phyloP scores from a whole-genome alignment of 1,284 basidiomycete genomes.

The Ustilago hordei region DNA sequence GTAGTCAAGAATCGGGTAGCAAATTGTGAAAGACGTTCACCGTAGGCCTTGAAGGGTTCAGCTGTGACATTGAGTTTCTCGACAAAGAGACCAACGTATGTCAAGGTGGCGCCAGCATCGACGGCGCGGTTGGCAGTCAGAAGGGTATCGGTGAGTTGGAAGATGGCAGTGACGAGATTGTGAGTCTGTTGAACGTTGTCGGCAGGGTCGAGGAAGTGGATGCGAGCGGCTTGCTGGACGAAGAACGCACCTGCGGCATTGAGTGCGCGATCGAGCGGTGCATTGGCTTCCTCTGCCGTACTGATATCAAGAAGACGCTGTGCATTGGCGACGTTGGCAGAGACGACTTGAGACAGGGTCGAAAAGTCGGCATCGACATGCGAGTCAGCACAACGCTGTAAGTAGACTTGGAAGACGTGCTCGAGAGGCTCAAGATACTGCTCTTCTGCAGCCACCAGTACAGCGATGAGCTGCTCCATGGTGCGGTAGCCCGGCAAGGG shows the following conservation, averaged over 20 bases:
- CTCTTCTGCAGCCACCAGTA: slow-evolving; percentile 11
- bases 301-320: slow-evolving; percentile 35
- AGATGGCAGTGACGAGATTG: slow-evolving; percentile 14
- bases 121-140: slow-evolving; percentile 26
- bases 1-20: slow-evolving; percentile 27
- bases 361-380: slow-evolving; percentile 5
- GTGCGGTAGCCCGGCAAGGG: slow-evolving; percentile 18
- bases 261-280: slow-evolving; percentile 46
- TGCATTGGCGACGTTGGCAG: slow-evolving; percentile 45
- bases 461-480: slow-evolving; percentile 31
- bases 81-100: slow-evolving; percentile 31
- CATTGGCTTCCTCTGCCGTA: slow-evolving; percentile 30
- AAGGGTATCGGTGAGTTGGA: slow-evolving; percentile 30
- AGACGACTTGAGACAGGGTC: slow-evolving; percentile 24
- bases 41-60: slow-evolving; percentile 3
- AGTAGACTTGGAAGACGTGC: slow-evolving; percentile 32
- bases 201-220: slow-evolving; percentile 7
- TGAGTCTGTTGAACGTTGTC: slow-evolving; percentile 3
- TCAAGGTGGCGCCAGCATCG: slow-evolving; percentile 44
- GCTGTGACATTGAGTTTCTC: slow-evolving; percentile 21
- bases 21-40: slow-evolving; percentile 22
- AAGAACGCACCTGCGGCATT: slow-evolving; percentile 29
- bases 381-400: slow-evolving; percentile 4
- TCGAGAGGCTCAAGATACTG: slow-evolving; percentile 28
- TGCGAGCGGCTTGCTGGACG: not conserved